phyloP scores from a whole-genome alignment of 306 rosid species.

The Neltuma alba region DNA sequence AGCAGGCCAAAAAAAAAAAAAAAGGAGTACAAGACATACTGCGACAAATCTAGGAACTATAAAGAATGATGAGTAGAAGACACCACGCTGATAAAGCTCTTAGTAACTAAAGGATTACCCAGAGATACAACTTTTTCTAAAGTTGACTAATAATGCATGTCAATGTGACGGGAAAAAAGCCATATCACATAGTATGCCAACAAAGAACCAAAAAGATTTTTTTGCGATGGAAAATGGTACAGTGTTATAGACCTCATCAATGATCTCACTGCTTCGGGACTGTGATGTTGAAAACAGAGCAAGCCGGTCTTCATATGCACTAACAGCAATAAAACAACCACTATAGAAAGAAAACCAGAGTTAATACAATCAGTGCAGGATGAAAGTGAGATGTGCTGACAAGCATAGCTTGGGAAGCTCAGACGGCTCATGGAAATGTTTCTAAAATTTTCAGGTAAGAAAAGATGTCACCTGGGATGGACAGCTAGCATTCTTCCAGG shows the following conservation, averaged over 20 bases:
- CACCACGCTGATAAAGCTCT: slow-evolving; percentile 25
- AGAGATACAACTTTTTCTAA: slow-evolving; percentile 12
- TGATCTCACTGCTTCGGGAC: slow-evolving; percentile 57
- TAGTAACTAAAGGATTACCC: slow-evolving; percentile 16
- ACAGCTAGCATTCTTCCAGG: slow-evolving; percentile 85
- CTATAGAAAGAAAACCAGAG: slow-evolving; percentile 53
- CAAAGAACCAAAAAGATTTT: slow-evolving; percentile 30
- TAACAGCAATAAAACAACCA: slow-evolving; percentile 92
- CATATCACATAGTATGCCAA: slow-evolving; percentile 18
- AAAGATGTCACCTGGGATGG: slow-evolving; percentile 71
- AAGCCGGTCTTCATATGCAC: slow-evolving; percentile 83
- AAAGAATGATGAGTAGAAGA: slow-evolving; percentile 14
- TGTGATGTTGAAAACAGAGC: slow-evolving; percentile 79
- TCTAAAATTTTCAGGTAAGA: slow-evolving; percentile 22
- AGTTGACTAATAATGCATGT: neutral
- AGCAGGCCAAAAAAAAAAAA: slow-evolving; percentile 9
- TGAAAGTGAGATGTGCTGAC: slow-evolving; percentile 14
- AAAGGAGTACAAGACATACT: slow-evolving; percentile 24
- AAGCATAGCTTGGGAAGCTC: slow-evolving; percentile 22
- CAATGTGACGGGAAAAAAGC: slow-evolving; percentile 21
- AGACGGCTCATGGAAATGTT: slow-evolving; percentile 22
- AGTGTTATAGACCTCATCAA: slow-evolving; percentile 65
- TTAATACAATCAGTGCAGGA: slow-evolving; percentile 18
- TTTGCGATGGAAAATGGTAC: slow-evolving; percentile 29
- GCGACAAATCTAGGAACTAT: slow-evolving; percentile 1